phyloP scores from a whole-genome alignment of 176 grass and related monocot genomes.

The Aegilops umbellulata region DNA sequence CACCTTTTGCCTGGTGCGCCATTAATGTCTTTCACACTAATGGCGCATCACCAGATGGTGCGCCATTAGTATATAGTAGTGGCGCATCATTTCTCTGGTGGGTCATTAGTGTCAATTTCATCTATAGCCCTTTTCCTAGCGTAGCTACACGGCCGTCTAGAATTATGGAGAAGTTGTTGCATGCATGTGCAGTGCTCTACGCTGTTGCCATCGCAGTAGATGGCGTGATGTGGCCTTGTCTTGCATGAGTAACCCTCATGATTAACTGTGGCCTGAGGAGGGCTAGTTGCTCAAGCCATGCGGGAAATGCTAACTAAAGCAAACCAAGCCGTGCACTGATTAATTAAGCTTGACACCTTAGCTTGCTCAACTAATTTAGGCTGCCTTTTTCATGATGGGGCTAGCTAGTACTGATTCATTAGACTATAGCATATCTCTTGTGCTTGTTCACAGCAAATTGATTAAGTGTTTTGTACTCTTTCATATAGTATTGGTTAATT shows the following conservation, averaged over 20 bases:
- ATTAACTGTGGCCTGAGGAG: constrained; percentile 35
- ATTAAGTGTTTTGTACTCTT: neutral
- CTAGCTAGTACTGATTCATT: neutral
- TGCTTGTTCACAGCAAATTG: neutral
- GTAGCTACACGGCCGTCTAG: too few relatives aligned
- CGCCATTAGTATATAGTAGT: too few relatives aligned
- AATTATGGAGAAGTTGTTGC: neutral
- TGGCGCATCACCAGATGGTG: too few relatives aligned
- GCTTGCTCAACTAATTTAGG: constrained; percentile 34
- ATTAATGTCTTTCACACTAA: too few relatives aligned
- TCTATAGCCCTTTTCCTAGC: too few relatives aligned
- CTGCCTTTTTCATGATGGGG: constrained; percentile 10
- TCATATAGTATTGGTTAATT: neutral
- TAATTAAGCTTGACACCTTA: neutral
- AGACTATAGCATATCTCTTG: too few relatives aligned
- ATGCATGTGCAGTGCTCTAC: constrained; percentile 13
- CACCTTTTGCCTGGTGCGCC: too few relatives aligned
- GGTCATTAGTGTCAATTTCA: too few relatives aligned
- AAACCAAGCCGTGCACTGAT: constrained; percentile 29
- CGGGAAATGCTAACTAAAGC: constrained; percentile 12
- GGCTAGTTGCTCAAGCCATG: constrained; percentile 12
- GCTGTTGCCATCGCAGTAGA: constrained; percentile 38
- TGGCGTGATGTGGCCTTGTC: constrained; percentile 52
- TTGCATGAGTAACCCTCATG: constrained; percentile 43
- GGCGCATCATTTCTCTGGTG: too few relatives aligned